These are phyloP conservation scores for Meyerozyma carpophila DNA, from an alignment of 1,139 yeast genomes.

Conservation along the genomic window DNA sequence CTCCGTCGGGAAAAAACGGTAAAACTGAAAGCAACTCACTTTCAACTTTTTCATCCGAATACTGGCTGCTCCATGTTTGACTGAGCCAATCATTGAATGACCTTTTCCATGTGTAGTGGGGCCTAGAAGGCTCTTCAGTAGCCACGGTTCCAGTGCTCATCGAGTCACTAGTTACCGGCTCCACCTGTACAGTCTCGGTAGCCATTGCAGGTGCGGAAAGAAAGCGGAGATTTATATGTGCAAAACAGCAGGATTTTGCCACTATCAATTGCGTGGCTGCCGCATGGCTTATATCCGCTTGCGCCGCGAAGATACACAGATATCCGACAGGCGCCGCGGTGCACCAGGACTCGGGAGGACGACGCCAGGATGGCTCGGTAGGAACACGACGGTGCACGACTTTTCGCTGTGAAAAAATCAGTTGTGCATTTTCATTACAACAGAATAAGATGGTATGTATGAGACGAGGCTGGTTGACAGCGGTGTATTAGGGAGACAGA, in stretches of 20 bases:
- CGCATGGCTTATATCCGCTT: not conserved
- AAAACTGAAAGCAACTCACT: conserved; percentile 35
- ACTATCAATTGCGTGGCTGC: not conserved
- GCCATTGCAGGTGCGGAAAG: not conserved
- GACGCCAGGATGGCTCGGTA: not conserved
- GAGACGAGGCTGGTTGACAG: not conserved
- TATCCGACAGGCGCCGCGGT: not conserved
- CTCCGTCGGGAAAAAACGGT: conserved; percentile 55
- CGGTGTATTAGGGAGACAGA: not conserved
- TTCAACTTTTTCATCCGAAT: conserved; percentile 28
- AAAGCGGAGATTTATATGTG: not conserved
- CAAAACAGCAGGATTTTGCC: not conserved
- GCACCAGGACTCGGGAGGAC: not conserved
- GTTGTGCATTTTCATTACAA: conserved; percentile 2
- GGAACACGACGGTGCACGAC: conserved; percentile 1
- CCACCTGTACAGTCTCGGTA: not conserved
- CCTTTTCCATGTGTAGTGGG: conserved; percentile 21
- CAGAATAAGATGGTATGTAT: conserved; percentile 10
- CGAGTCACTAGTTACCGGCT: not conserved
- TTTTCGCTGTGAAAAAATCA: not conserved
- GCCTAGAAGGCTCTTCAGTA: conserved; percentile 4
- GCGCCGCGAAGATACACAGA: not conserved
- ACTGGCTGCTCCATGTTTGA: conserved; percentile 20
- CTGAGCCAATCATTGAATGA: conserved; percentile 37
- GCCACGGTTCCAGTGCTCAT: not conserved